Base-by-base conservation (phyloP, 768 basidiomycete genomes). In the Galerina sulciceps region DNA sequence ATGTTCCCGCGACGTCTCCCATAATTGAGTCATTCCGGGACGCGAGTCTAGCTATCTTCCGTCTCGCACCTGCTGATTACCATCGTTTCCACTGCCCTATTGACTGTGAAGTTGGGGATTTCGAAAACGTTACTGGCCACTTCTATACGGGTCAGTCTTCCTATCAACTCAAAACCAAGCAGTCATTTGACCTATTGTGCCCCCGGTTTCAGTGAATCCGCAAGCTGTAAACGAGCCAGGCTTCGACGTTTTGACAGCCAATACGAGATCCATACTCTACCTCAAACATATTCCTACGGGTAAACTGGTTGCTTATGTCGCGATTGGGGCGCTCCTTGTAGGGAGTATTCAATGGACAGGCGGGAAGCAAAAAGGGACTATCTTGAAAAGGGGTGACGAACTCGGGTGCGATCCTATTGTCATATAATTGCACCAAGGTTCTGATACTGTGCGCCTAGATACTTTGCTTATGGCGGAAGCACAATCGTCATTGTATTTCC, bases 271-370 rank as follows among this genome's bases (percentile, higher is more conserved):
- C 2, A 73, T 87, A 10, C 71, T 85, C 2, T 80, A 82, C 61
- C 63, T 89, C 62, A 81, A 78, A 53, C 85, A 86, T 61, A 55
- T 60, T 1, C 63, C 55, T 3, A 79, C 82, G 0, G 80, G 79
- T 10, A 73, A 77, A 15, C 78, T 79, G 11, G 74, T 93, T 14
- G 91, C 84, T 0, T 86, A 88, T 61, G 85, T 92, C 10, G 89
- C 91, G 9, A 80, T 94, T 57, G 93, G 92, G 2, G 92, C 92
- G 8, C 80, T 94, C 74, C 84, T 94, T 36, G 92, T 93, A 0
- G 92, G 90, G 0, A 85, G 84, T 51, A 89, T 94, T 65, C 74
- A 54, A 1, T 91, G 87, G 87, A 90, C 89, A 0, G 75, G 67
- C 15, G 81, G 79, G 56, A 73, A 80, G 26, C 56, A 82, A 70